Base-by-base conservation (phyloP, 768 basidiomycete genomes). In the Russula earlei region DNA sequence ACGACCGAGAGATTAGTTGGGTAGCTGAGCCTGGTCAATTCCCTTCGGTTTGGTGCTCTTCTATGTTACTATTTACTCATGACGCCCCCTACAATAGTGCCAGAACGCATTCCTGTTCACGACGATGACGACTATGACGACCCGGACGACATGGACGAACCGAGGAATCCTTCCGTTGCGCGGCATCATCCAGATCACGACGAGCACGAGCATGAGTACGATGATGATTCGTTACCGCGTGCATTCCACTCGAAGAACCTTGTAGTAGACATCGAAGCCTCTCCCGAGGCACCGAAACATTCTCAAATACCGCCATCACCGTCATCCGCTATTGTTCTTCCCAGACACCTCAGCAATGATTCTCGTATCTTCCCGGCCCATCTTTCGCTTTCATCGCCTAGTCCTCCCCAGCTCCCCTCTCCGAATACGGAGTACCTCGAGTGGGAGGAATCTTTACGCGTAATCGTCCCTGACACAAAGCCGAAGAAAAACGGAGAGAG, bases 1-100 rank as follows among this genome's bases (percentile, higher is more conserved):
- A 52, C 27, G 66, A 78, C 44, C 78, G 80, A 40, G 82, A 83
- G 62, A 77, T 75, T 43, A 91, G 87, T 64, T 91, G 87, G 87
- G 73, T 87, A 37, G 86, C 84, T 40, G 80, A 82, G 45, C 83
- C 78, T 66, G 82, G 87, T 87, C 63, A 62, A 80, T 72, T 40
- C 31, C n/a, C 7, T 41, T 40, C 38, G 10, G 29, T 40, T 31
- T n/a, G 15, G 22, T 24, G 0, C 48, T 1, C 17, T 11, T 27
- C 34, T 14, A 36, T 53, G 31, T 33, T n/a, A n/a, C n/a, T n/a
- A n/a, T n/a, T n/a, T n/a, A n/a, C 48, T 37, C 20, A 42, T 57
- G 33, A 47, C 41, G 14, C 22, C 42, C n/a, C n/a, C 34, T 33
- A 51, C 45, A 63, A 59, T 58, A 82, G 82, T 82, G 22, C 78